Evolutionary conservation across 2,329 filamentous ascomycete species (phyloP), one percentile per base, ranked within the genome.

Genomic region (Periconia macrospinosa): DNA sequence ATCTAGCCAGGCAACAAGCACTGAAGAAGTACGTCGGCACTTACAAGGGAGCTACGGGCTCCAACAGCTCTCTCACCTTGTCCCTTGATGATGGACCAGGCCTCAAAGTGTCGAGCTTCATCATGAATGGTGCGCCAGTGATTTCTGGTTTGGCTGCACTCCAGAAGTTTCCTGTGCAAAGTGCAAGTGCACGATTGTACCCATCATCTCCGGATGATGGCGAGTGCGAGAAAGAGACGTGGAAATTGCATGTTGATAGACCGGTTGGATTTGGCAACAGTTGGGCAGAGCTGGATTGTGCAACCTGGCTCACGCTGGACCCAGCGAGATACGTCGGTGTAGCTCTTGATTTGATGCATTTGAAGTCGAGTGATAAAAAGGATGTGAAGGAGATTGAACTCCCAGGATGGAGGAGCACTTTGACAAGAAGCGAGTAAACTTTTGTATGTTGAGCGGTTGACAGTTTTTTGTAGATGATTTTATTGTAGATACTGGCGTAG

Each of bases 41-140:
- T 7, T 69, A 67, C 45, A 19, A 23, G 8, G 43, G 30, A n/a
- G 10, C 47, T 2, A 7, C 41, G 1, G 45, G 41, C 13, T 30
- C 40, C 6, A 55, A 44, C 40, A 55, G 30, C 41, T 51, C 30
- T 17, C 45, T 66, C 19, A 60, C 53, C 0, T 14, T 65, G n/a
- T 45, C 19, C 2, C 30, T 62, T 0, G 65, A 69, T 19, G 53
- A 61, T 17, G 67, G 66, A 0, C 66, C 67, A 3, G 67, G 67
- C 1, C 46, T 69, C 14, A 37, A 49, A 9, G 54, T 69, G 23
- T 51, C 53, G 2, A 15, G 48, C 1, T 48, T 63, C 15, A 59
- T 30, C 5, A 55, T 66, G 14, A 64, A 67, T 19, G 58, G 57
- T 14, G 58, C 60, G 0, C 48, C 54, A 8, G 52, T 68, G 1